Evolutionary conservation across 306 rosid genomes (phyloP).

Genomic region (Clitoria ternatea): DNA sequence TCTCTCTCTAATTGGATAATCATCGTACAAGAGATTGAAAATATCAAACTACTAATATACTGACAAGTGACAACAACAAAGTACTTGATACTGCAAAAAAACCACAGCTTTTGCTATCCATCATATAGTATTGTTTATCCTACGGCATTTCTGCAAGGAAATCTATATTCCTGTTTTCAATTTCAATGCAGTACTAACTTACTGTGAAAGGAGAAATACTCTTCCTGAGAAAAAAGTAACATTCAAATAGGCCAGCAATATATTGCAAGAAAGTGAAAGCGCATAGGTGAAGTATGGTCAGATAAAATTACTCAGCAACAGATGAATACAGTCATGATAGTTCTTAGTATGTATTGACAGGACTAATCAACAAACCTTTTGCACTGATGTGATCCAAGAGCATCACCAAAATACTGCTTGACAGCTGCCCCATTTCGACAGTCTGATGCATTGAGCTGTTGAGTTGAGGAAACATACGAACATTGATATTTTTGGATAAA

Average conservation of each 20-base stretch:
- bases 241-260: slow-evolving; percentile 15
- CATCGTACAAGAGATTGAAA: not conserved
- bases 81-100: not conserved
- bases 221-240: slow-evolving; percentile 8
- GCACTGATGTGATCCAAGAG: slow-evolving; percentile 51
- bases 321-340: not conserved
- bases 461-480: slow-evolving; percentile 14
- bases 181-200: not conserved
- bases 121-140: not conserved
- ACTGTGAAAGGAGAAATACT: not conserved
- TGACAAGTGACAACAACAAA: not conserved
- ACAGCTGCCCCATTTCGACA: slow-evolving; percentile 66
- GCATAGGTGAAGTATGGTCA: not conserved
- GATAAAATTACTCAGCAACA: slow-evolving; percentile 14
- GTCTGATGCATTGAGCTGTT: slow-evolving; percentile 78
- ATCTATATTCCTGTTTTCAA: not conserved
- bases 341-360: slow-evolving; percentile 17
- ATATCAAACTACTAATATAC: not conserved
- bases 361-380: slow-evolving; percentile 49
- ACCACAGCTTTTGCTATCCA: not conserved
- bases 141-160: not conserved
- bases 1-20: slow-evolving; percentile 7
- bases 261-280: slow-evolving; percentile 6
- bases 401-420: slow-evolving; percentile 65
- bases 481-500: not conserved